Conservation (phyloP, 139 green algal species). For the Raphidocelis subcapitata region DNA sequence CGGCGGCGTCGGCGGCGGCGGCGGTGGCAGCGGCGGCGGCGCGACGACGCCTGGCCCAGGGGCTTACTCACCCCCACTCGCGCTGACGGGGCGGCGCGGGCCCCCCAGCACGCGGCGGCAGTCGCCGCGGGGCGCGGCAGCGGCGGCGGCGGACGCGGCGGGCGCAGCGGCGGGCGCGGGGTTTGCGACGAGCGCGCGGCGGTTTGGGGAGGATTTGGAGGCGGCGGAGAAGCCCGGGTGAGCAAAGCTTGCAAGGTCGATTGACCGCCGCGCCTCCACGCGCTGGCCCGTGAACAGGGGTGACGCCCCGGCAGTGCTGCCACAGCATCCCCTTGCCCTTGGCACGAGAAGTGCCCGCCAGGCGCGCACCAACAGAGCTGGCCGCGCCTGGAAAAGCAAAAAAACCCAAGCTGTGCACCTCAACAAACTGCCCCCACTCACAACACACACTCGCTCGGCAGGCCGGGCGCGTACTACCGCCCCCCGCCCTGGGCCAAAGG, state of each 20-base stretch:
- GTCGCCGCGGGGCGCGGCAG: not conserved
- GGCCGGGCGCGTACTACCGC: too few species aligned
- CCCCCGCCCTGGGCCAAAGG: not conserved
- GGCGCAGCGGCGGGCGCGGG: not conserved
- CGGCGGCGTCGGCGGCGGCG: too few species aligned
- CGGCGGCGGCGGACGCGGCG: not conserved
- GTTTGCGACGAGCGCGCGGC: slow-evolving; percentile 5
- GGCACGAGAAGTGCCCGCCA: not conserved
- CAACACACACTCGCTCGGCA: too few species aligned
- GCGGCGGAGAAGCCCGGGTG: not conserved
- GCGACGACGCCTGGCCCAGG: too few species aligned
- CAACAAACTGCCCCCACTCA: slow-evolving; percentile 3
- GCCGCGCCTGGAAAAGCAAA: not conserved
- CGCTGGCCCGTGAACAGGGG: too few species aligned
- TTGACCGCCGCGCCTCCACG: too few species aligned
- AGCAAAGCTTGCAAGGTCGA: too few species aligned
- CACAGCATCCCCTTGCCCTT: too few species aligned
- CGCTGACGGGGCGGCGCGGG: too few species aligned
- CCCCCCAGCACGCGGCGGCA: too few species aligned
- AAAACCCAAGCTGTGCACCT: not conserved
- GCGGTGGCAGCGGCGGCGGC: too few species aligned
- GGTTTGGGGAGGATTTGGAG: slow-evolving; percentile 1
- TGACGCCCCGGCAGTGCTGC: too few species aligned
- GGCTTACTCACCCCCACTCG: not conserved
- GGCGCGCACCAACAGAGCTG: not conserved